Evolutionary conservation across 257 asterid genomes (phyloP).

Genomic region (Solanum corneliomulleri): DNA sequence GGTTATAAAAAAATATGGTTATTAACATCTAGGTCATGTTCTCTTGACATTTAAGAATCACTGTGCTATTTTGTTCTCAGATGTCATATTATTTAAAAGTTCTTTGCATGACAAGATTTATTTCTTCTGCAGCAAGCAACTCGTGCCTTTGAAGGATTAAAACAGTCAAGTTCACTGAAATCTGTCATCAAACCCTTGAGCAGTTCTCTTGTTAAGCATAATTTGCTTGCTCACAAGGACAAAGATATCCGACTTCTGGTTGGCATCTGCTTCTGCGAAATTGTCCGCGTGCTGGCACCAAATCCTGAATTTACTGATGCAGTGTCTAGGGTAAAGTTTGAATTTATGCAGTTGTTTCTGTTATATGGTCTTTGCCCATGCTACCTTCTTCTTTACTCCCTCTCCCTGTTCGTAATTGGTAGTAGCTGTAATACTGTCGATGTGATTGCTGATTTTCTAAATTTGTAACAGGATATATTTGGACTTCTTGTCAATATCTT

Average conservation of each 20-base stretch:
- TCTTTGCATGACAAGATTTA: slow-evolving; percentile 1
- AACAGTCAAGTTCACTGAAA: slow-evolving; percentile 38
- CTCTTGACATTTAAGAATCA: not conserved
- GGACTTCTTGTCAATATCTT: slow-evolving; percentile 48
- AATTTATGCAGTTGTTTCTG: not conserved
- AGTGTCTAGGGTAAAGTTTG: slow-evolving; percentile 44
- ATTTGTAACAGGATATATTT: slow-evolving; percentile 51
- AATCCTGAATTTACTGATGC: slow-evolving; percentile 48
- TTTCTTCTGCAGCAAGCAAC: slow-evolving; percentile 48
- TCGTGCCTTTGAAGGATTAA: slow-evolving; percentile 38
- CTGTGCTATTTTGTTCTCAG: not conserved
- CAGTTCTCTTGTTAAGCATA: slow-evolving; percentile 46
- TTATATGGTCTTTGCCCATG: not conserved
- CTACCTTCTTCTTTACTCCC: not conserved
- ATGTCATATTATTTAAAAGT: not conserved
- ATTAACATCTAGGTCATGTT: not conserved
- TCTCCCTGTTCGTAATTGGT: not conserved
- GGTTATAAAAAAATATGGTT: not conserved
- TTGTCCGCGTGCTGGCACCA: slow-evolving; percentile 59
- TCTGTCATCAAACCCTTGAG: slow-evolving; percentile 32
- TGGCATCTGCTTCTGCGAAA: slow-evolving; percentile 59
- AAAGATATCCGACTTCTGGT: slow-evolving; percentile 59
- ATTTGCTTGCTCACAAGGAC: slow-evolving; percentile 54
- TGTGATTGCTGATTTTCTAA: not conserved
- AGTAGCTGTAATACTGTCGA: not conserved